phyloP scores from a whole-genome alignment of 257 asterid species.

The Dorcoceras hygrometricum region DNA sequence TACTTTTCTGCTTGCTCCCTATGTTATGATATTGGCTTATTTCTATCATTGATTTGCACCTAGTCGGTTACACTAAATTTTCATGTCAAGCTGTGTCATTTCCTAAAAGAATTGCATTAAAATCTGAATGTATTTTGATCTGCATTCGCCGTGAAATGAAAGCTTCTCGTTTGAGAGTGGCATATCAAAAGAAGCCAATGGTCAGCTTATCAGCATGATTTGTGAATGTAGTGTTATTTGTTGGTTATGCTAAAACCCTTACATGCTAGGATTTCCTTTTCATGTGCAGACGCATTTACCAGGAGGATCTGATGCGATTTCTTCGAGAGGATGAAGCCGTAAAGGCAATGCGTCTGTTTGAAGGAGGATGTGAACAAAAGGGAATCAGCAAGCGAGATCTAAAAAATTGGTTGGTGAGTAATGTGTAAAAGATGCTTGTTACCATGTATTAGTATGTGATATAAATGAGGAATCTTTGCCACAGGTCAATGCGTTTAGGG shows the following conservation, averaged over 20 bases:
- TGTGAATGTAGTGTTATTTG: neutral
- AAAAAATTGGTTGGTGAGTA: slow-evolving; percentile 84
- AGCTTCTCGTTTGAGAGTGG: neutral
- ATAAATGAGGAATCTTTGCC: neutral
- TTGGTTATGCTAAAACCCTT: neutral
- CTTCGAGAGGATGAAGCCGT: slow-evolving; percentile 81
- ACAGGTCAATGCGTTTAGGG: slow-evolving; percentile 88
- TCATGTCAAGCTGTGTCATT: neutral
- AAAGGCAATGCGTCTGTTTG: slow-evolving; percentile 64
- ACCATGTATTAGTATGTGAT: neutral
- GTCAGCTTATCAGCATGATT: neutral
- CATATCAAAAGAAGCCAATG: neutral
- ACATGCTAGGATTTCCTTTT: slow-evolving; percentile 8
- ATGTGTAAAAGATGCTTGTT: slow-evolving; percentile 2
- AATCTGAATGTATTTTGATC: neutral
- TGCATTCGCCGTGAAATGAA: neutral
- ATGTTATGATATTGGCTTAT: neutral
- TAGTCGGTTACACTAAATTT: neutral
- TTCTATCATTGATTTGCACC: neutral
- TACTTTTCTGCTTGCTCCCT: slow-evolving; percentile 23
- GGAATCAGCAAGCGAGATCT: slow-evolving; percentile 79
- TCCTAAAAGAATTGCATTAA: neutral
- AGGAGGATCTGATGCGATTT: slow-evolving; percentile 76
- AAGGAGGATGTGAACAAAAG: slow-evolving; percentile 61
- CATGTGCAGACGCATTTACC: slow-evolving; percentile 46